A percentile compares a stretch with the other conserved stretches of the same genome.
Evolutionary conservation across 2,329 filamentous ascomycete genomes (phyloP).

Genomic region (Orbilia brochopaga): DNA sequence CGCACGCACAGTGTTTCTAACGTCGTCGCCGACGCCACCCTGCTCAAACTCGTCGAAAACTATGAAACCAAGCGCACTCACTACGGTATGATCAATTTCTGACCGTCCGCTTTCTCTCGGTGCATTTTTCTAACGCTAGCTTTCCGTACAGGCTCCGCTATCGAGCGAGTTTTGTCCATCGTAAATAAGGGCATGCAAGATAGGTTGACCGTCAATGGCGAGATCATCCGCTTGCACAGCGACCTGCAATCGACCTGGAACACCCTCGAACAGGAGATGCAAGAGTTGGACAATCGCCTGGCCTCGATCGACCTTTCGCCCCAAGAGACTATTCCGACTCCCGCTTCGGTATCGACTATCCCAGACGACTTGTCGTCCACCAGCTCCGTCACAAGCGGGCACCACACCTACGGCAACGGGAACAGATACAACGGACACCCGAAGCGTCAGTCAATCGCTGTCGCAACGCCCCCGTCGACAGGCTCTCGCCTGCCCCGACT

Average conservation of each 20-base stretch:
- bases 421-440: background rate
- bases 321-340: conserved; percentile 59
- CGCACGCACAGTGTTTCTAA: conserved; percentile 70
- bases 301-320: conserved; percentile 59
- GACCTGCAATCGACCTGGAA: conserved; percentile 86
- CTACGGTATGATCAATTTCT: conserved; percentile 64
- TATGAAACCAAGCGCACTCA: conserved; percentile 95
- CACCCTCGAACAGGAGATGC: conserved; percentile 75
- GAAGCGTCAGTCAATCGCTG: conserved; percentile 35
- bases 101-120: background rate
- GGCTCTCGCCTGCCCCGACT: conserved; percentile 36
- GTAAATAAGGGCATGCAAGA: conserved; percentile 96
- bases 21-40: conserved; percentile 61
- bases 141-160: conserved; percentile 69
- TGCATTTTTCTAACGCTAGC: background rate
- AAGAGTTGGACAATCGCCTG: conserved; percentile 74
- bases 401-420: conserved; percentile 4
- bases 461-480: conserved; percentile 12
- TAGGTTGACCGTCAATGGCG: conserved; percentile 93
- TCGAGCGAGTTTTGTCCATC: conserved; percentile 86
- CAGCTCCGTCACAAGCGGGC: conserved; percentile 24
- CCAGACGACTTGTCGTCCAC: conserved; percentile 34
- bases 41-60: conserved; percentile 84
- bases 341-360: conserved; percentile 56
- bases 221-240: conserved; percentile 82